Conservation (phyloP, 31 red algal genomes). For the Bonnemaisonia californica region DNA sequence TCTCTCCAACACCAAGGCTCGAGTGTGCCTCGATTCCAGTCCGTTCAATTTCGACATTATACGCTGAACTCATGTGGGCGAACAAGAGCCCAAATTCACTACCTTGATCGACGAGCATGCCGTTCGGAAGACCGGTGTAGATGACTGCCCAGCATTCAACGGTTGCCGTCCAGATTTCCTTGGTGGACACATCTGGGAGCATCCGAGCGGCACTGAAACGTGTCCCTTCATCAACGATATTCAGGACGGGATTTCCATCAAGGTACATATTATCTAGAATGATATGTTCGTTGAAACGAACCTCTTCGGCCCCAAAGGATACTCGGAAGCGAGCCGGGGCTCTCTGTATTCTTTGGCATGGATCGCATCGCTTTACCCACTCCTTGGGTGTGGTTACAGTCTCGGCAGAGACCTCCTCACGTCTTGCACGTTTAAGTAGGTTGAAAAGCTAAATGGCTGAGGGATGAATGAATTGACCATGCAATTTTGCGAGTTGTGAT, state of each 20-base stretch:
- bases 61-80: too few species aligned
- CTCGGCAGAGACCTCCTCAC: conserved; percentile 21
- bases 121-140: too few species aligned
- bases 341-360: too few species aligned
- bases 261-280: conserved; percentile 38
- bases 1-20: too few species aligned
- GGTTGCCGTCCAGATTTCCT: neutral
- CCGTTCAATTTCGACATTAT: too few species aligned
- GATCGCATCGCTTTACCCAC: conserved; percentile 17
- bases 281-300: conserved; percentile 29
- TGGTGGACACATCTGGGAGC: neutral
- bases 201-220: neutral
- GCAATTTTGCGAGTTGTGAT: too few species aligned
- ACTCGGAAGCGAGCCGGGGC: conserved; percentile 35
- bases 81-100: neutral
- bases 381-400: conserved; percentile 10
- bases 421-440: neutral
- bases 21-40: too few species aligned
- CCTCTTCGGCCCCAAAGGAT: conserved; percentile 9
- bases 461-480: too few species aligned
- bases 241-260: conserved; percentile 1
- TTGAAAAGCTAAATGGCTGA: conserved; percentile 43
- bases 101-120: conserved; percentile 49
- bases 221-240: conserved; percentile 39
- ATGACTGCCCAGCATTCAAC: neutral